A percentile compares a stretch with the other conserved stretches of the same genome.
Conservation (phyloP, 2,329 filamentous ascomycete species). For the Fusarium secorum region DNA sequence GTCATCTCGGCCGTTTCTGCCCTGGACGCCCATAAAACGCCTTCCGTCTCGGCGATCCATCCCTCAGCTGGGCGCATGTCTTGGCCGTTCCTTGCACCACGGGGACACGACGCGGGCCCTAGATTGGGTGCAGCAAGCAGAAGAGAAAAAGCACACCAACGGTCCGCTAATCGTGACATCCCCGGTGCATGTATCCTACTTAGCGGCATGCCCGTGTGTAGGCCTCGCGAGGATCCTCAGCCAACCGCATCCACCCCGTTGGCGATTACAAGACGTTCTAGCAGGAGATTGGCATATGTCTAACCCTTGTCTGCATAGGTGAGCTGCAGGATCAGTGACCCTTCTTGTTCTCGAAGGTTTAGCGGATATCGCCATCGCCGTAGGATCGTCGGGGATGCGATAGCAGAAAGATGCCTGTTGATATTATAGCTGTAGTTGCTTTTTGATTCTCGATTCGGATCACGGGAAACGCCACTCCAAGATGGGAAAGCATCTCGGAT, state of each 20-base stretch:
- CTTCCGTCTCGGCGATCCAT: conserved; percentile 6
- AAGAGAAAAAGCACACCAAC: neutral
- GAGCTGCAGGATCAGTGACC: neutral
- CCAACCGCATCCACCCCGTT: conserved; percentile 20
- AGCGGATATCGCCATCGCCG: neutral
- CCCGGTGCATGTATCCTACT: conserved; percentile 5
- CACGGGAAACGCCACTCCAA: rapidly evolving
- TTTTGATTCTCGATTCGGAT: neutral
- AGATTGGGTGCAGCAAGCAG: conserved; percentile 16
- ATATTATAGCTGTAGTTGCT: neutral
- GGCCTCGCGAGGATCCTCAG: neutral
- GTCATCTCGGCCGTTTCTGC: conserved; percentile 15
- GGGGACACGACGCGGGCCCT: conserved; percentile 4
- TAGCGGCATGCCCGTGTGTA: conserved; percentile 11
- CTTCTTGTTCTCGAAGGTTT: neutral
- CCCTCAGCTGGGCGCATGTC: conserved; percentile 3
- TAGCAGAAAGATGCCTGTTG: neutral
- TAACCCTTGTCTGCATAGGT: neutral
- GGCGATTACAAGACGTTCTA: neutral
- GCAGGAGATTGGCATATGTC: neutral
- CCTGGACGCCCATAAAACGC: conserved; percentile 1
- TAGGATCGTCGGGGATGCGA: neutral
- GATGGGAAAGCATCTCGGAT: rapidly evolving
- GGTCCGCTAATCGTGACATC: conserved; percentile 11
- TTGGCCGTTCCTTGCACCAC: conserved; percentile 31